Evolutionary conservation across 176 grass and related monocot genomes (phyloP), one percentile per base, ranked within the genome.

Genomic region (Oryza meridionalis): DNA sequence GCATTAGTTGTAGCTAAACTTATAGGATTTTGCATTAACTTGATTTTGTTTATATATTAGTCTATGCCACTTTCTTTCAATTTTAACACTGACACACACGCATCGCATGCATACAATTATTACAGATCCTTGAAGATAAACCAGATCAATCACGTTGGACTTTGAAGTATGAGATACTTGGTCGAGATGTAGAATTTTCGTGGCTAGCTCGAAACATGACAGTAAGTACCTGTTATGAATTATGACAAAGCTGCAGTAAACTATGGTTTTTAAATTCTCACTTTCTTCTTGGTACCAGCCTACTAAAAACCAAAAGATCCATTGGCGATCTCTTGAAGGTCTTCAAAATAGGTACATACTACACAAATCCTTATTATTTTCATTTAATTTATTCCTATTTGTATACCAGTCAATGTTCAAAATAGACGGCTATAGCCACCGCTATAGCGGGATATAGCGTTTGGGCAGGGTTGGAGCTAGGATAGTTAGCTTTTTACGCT

Each of bases 261-360:
- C 26, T 79, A 11, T 80, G 58, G 10, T 19, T 79, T 17, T 7
- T 86, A 46, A 67, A 40, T 40, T 40, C 38, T 25, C 10, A 53
- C 2, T 59, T 89, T 69, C 2, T 73, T 92, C n/a, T 81, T 3
- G 13, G 4, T 89, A 61, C 53, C 88, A 99, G 96, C 96, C 96
- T 42, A 96, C 69, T 78, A 91, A 90, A 86, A 94, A 99, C 75
- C 96, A 99, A 86, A 99, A 99, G 79, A 99, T 99, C 26, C 96
- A 99, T 69, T 99, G 96, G 96, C 69, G 96, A 17, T 99, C 96
- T 72, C 90, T 99, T 72, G 93, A 99, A 90, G 96, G 96, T 77
- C 89, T 99, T 90, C 86, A 85, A 55, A 99, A 99, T 77, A 96
- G 96, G 96, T 98, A 72, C 45, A 10, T 69, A 27, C 64, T 63